A percentile compares a stretch with the other conserved stretches of the same genome.
phyloP scores from a whole-genome alignment of 345 rosid species.

The Lepidium sativum region DNA sequence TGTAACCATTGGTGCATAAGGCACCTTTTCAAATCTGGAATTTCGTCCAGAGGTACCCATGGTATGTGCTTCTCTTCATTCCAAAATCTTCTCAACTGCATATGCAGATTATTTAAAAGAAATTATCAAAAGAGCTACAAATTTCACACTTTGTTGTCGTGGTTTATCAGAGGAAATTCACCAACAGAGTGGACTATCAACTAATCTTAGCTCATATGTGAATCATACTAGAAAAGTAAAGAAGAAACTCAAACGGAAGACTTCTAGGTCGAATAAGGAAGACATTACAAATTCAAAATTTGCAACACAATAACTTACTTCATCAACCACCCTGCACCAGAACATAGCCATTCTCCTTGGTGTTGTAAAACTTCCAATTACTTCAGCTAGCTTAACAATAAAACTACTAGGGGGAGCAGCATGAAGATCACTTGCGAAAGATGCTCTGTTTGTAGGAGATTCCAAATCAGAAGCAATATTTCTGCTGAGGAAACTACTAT shows the following conservation, averaged over 20 bases:
- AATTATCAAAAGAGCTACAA: slow-evolving; percentile 2
- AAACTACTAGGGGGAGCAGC: slow-evolving; percentile 78
- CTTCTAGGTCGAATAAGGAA: too few relatives aligned
- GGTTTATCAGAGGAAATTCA: neutral
- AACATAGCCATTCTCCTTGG: slow-evolving; percentile 68
- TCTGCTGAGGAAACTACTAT: slow-evolving; percentile 70
- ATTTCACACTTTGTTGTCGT: neutral
- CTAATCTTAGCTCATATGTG: neutral
- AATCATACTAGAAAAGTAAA: neutral
- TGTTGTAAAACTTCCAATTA: slow-evolving; percentile 80
- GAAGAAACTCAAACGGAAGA: neutral
- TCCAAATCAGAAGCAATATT: slow-evolving; percentile 43
- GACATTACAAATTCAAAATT: neutral
- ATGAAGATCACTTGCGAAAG: slow-evolving; percentile 69
- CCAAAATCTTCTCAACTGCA: slow-evolving; percentile 86
- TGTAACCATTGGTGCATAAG: slow-evolving; percentile 78
- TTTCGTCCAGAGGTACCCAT: slow-evolving; percentile 61
- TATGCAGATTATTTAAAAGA: slow-evolving; percentile 10
- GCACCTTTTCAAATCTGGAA: slow-evolving; percentile 82
- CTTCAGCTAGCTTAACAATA: slow-evolving; percentile 81
- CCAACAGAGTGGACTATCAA: neutral
- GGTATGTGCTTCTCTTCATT: slow-evolving; percentile 64
- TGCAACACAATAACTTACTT: slow-evolving; percentile 46
- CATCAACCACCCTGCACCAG: slow-evolving; percentile 75
- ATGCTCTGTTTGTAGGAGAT: slow-evolving; percentile 26